Evolutionary conservation across 495 filamentous ascomycete genomes (phyloP), one percentile per base, ranked within the genome.

Genomic region (Talaromyces nanjingensis): DNA sequence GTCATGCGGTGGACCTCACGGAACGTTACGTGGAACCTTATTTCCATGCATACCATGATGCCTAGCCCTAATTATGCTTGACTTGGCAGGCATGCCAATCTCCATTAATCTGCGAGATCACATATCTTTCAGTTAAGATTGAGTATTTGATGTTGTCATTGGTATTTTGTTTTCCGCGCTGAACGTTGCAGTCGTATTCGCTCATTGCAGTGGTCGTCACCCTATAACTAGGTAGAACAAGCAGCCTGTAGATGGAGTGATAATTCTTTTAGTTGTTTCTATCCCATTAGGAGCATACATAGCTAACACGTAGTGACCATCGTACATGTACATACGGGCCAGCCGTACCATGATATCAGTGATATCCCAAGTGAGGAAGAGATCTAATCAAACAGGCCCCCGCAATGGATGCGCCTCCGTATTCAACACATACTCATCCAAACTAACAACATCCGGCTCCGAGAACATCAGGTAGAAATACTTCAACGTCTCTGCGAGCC

Each of bases 381-480:
- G 22, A 24, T 24, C 22, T 1, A 24, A 54, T 54, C 16, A 16
- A n/a, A 6, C 14, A 18, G 39, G 39, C 6, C 39, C 3, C 39
- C 39, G 39, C 14, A 45, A 45, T 45, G 14, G 14, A 45, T 45
- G 39, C 4, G 39, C 39, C 33, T 45, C 39, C 4, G 39, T 45
- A 45, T 45, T 45, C 77, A 90, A 69, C 49, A 89, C 86, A 75
- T 84, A 90, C 18, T 87, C 82, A 71, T 90, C 87, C 71, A 96
- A 74, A 72, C 81, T 88, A 31, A 92, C 75, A 57, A 86, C 72
- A 65, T 84, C 79, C 6, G 89, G 86, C 62, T 87, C 85, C 22
- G 84, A 88, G 73, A 92, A 98, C 64, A 97, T 81, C 65, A 97
- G 72, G 66, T 94, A 98, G 64, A 96, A 96, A 72, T 98, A 97